These are phyloP conservation scores for Nematodospora anomalae DNA, from an alignment of 1,139 yeast species.

Conservation along the genomic window DNA sequence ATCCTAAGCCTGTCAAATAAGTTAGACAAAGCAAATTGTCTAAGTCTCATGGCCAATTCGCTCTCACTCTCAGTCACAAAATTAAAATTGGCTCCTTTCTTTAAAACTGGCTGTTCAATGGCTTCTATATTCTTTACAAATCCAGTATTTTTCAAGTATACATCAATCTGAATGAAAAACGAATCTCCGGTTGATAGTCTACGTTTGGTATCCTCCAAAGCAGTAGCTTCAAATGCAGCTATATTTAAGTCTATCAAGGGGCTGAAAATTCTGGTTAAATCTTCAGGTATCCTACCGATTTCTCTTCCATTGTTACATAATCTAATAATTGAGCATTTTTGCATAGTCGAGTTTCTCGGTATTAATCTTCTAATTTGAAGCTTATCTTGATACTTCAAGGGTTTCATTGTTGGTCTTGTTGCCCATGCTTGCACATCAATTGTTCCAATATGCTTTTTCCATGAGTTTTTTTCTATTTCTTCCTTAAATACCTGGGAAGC, in stretches of 20 bases:
- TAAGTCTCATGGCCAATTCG: conserved; percentile 52
- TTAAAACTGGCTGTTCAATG: conserved; percentile 9
- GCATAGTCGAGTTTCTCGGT: conserved; percentile 29
- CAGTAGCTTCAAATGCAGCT: conserved; percentile 56
- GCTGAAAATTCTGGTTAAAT: conserved; percentile 63
- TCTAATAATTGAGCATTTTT: conserved; percentile 31
- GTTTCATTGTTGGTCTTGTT: conserved; percentile 65
- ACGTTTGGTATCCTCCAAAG: conserved; percentile 57
- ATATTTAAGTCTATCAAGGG: conserved; percentile 62
- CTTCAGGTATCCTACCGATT: conserved; percentile 77
- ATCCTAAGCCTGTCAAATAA: conserved; percentile 51
- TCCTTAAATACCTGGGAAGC: conserved; percentile 16
- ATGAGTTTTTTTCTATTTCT: conserved; percentile 16
- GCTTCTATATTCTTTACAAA: conserved; percentile 32
- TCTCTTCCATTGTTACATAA: conserved; percentile 45
- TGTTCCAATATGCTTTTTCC: conserved; percentile 61
- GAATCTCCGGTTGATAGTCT: conserved; percentile 73
- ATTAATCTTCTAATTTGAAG: conserved; percentile 37
- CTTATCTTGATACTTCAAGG: conserved; percentile 51
- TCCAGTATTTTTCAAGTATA: conserved; percentile 54
- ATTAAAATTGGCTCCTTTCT: conserved; percentile 18
- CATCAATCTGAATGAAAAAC: conserved; percentile 62
- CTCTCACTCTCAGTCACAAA: conserved; percentile 50
- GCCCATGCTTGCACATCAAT: conserved; percentile 79
- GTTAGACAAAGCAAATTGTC: conserved; percentile 58